phyloP scores from a whole-genome alignment of 2,329 filamentous ascomycete species.

The Anthostomella pinea region DNA sequence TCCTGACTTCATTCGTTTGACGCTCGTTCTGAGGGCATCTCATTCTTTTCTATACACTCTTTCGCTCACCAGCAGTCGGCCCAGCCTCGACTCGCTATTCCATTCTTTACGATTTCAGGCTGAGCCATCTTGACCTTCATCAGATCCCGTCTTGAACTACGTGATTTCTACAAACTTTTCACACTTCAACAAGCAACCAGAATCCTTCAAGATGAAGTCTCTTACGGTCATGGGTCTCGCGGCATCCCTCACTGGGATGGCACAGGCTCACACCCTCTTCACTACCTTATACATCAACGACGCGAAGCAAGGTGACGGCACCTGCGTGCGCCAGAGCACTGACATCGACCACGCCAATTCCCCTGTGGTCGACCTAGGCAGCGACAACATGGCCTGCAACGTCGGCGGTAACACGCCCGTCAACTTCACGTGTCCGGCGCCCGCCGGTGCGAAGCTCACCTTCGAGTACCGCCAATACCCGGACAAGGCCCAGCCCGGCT shows the following conservation, averaged over 20 bases:
- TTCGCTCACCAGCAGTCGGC: conserved; percentile 2
- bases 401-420: conserved; percentile 42
- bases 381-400: conserved; percentile 66
- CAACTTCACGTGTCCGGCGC: conserved; percentile 44
- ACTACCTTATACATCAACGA: conserved; percentile 61
- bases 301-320: conserved; percentile 64
- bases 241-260: conserved; percentile 31
- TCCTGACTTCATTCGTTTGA: conserved; percentile 1
- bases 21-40: conserved; percentile 6
- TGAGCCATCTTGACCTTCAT: conserved; percentile 8
- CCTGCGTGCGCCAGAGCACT: conserved; percentile 64
- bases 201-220: conserved; percentile 37
- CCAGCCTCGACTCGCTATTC: background rate
- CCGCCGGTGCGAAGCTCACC: conserved; percentile 55
- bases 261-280: conserved; percentile 57
- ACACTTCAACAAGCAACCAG: too few relatives aligned
- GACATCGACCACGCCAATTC: conserved; percentile 48
- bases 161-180: too few relatives aligned
- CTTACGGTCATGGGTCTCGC: conserved; percentile 31
- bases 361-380: conserved; percentile 56
- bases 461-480: conserved; percentile 64
- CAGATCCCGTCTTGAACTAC: too few relatives aligned
- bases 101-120: conserved; percentile 9
- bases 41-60: conserved; percentile 5
- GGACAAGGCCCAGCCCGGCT: conserved; percentile 47